Conservation (phyloP, 2,329 filamentous ascomycete genomes). For the Aspergillus costaricaensis region DNA sequence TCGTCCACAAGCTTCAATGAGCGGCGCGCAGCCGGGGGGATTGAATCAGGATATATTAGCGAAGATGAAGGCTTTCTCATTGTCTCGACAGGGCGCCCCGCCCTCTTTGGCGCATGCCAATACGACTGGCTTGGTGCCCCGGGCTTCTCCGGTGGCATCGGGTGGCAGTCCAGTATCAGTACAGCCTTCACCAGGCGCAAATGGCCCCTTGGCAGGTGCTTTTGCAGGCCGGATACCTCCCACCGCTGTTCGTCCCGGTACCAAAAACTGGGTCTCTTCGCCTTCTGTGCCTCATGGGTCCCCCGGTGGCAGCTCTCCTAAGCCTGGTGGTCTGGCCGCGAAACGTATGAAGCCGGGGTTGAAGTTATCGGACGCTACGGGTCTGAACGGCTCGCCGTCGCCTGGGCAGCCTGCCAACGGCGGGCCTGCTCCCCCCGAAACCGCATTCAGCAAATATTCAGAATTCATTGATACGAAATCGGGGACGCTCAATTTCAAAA, state of each 20-base stretch:
- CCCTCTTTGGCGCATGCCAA: conserved; percentile 32
- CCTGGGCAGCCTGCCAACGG: conserved; percentile 37
- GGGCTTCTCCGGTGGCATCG: conserved; percentile 6
- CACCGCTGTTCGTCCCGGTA: conserved; percentile 28
- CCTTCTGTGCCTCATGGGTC: conserved; percentile 21
- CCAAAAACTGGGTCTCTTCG: conserved; percentile 38
- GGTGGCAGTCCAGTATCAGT: conserved; percentile 14
- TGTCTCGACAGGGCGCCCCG: conserved; percentile 64
- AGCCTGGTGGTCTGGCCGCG: conserved; percentile 49
- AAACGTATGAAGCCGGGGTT: conserved; percentile 51
- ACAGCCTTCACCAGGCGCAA: conserved; percentile 20
- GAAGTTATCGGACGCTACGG: conserved; percentile 52
- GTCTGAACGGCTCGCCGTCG: conserved; percentile 51
- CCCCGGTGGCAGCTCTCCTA: conserved; percentile 42
- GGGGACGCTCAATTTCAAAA: conserved; percentile 88
- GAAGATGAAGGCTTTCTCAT: conserved; percentile 69
- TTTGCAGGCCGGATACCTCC: conserved; percentile 33
- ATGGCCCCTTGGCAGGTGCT: conserved; percentile 33
- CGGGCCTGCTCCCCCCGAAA: conserved; percentile 44
- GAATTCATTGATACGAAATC: conserved; percentile 90
- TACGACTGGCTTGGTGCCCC: conserved; percentile 40
- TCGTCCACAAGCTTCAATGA: conserved; percentile 37
- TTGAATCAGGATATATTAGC: conserved; percentile 66
- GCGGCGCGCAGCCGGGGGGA: conserved; percentile 48
- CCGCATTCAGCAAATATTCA: conserved; percentile 67